These are phyloP conservation scores for Pyrus bretschneideri DNA, from an alignment of 306 rosid species.

Conservation along the genomic window DNA sequence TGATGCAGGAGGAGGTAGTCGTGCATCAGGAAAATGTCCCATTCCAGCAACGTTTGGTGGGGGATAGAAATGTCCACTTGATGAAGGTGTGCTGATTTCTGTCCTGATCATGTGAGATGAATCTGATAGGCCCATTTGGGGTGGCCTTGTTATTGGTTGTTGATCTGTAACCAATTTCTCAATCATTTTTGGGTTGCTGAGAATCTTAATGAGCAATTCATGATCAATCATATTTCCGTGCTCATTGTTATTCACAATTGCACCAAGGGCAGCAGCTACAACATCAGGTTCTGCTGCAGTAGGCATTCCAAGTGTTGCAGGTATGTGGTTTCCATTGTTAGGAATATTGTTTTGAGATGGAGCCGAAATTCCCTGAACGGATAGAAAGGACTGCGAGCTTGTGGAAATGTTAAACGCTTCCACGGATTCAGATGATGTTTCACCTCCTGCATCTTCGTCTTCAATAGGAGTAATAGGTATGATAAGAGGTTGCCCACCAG, in stretches of 20 bases:
- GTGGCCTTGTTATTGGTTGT: slow-evolving; percentile 36
- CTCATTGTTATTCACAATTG: slow-evolving; percentile 53
- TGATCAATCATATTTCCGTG: slow-evolving; percentile 62
- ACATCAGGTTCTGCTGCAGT: slow-evolving; percentile 37
- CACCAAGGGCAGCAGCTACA: slow-evolving; percentile 60
- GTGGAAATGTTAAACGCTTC: slow-evolving; percentile 12
- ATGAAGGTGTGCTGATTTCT: slow-evolving; percentile 26
- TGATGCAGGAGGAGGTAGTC: slow-evolving; percentile 27
- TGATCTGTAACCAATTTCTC: slow-evolving; percentile 64
- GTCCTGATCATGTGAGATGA: slow-evolving; percentile 26
- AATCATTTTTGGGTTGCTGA: slow-evolving; percentile 66
- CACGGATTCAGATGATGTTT: slow-evolving; percentile 24
- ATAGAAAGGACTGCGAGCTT: slow-evolving; percentile 23
- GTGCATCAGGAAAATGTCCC: slow-evolving; percentile 33
- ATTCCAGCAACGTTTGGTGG: slow-evolving; percentile 31
- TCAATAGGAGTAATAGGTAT: slow-evolving; percentile 82
- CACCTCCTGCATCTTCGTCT: slow-evolving; percentile 62
- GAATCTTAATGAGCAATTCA: slow-evolving; percentile 62
- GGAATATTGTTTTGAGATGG: slow-evolving; percentile 20
- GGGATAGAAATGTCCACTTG: slow-evolving; percentile 36
- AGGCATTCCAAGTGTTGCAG: slow-evolving; percentile 12
- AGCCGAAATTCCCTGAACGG: slow-evolving; percentile 27
- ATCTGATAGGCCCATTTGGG: slow-evolving; percentile 34
- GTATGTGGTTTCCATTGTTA: slow-evolving; percentile 5
- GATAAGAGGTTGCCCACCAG: slow-evolving; percentile 32